A percentile compares a stretch with the other conserved stretches of the same genome.
phyloP scores from a whole-genome alignment of 164 flowering plant genomes.

The Umbellularia californica region DNA sequence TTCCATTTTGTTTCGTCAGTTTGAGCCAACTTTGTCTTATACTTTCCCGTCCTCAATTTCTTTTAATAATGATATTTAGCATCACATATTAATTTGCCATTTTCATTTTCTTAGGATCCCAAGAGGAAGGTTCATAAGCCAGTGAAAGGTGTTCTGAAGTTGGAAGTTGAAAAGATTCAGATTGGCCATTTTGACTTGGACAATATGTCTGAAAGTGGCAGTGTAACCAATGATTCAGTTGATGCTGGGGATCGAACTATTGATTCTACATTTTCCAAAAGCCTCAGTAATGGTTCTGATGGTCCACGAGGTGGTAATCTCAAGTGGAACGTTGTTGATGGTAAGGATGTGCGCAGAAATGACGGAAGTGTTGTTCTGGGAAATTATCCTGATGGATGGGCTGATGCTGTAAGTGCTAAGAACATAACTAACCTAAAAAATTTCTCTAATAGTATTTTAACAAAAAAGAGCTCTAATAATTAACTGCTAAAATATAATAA shows the following conservation, averaged over 20 bases:
- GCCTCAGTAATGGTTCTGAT: constrained; percentile 54
- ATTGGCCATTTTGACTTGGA: constrained; percentile 46
- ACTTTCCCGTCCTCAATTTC: neutral
- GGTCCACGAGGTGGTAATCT: constrained; percentile 43
- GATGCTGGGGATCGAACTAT: constrained; percentile 47
- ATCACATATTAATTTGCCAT: neutral
- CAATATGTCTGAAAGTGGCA: constrained; percentile 67
- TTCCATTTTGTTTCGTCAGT: too few species aligned
- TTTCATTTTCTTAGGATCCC: constrained; percentile 62
- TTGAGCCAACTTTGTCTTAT: neutral
- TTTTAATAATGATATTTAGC: neutral
- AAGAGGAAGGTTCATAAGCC: constrained; percentile 96
- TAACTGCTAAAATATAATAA: too few species aligned
- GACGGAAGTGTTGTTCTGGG: constrained; percentile 34
- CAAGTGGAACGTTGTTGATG: constrained; percentile 38
- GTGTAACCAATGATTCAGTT: constrained; percentile 56
- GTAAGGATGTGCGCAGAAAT: constrained; percentile 47
- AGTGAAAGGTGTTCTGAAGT: constrained; percentile 72
- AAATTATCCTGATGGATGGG: constrained; percentile 32
- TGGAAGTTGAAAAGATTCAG: constrained; percentile 86
- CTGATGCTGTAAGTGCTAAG: constrained; percentile 59
- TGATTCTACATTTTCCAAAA: constrained; percentile 45
- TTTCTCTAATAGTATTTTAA: neutral
- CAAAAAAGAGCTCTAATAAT: neutral
- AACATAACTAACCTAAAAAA: neutral